Percentiles rank a stretch among this genome's conserved stretches.
These are phyloP conservation scores for Solanum ahanhuiri DNA, from an alignment of 257 asterid genomes.

Conservation along the genomic window DNA sequence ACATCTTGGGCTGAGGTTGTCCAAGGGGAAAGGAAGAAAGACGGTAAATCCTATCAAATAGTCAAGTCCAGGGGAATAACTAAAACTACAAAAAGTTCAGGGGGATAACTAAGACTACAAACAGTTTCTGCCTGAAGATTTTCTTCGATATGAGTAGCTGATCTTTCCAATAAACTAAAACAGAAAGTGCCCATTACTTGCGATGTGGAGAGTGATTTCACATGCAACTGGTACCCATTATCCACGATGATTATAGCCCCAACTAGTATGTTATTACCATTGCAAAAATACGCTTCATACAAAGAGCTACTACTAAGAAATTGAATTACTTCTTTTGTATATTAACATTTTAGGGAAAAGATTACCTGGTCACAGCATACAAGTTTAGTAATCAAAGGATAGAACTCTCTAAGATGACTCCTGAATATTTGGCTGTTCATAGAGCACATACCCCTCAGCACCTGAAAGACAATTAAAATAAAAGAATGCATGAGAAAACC, in stretches of 20 bases:
- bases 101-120: not conserved
- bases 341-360: not conserved
- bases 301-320: not conserved
- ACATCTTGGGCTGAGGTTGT: not conserved
- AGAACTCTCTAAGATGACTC: conserved; percentile 75
- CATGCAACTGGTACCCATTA: not conserved
- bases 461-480: conserved; percentile 42
- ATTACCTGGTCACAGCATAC: conserved; percentile 96
- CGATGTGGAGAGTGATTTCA: not conserved
- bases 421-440: conserved; percentile 73
- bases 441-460: conserved; percentile 71
- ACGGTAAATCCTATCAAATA: not conserved
- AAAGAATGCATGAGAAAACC: not conserved
- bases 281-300: not conserved
- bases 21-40: not conserved
- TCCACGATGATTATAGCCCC: not conserved
- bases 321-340: not conserved
- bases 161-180: not conserved
- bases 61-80: not conserved
- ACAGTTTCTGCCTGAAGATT: not conserved
- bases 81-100: not conserved
- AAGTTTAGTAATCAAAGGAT: conserved; percentile 87
- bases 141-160: not conserved
- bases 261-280: not conserved
- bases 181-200: not conserved